These are phyloP conservation scores for Bipolaris oryzae DNA, from an alignment of 2,329 filamentous ascomycete genomes.

Conservation along the genomic window DNA sequence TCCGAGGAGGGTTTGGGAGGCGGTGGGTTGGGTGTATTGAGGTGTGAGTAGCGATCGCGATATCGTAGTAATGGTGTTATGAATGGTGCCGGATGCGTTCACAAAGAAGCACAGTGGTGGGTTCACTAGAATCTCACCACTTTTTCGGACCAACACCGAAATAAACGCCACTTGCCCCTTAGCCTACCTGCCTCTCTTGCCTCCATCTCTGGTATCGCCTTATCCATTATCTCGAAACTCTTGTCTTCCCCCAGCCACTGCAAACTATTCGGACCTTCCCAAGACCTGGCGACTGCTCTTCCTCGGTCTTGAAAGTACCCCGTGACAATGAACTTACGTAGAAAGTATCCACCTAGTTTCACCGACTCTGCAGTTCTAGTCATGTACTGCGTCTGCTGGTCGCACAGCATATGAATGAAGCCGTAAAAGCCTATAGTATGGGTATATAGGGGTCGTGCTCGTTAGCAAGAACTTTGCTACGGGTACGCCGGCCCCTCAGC, in stretches of 20 bases:
- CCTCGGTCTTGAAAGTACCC: slow-evolving; percentile 17
- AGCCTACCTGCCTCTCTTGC: slow-evolving; percentile 30
- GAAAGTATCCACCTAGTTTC: slow-evolving; percentile 57
- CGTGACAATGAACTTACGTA: slow-evolving; percentile 48
- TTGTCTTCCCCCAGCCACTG: slow-evolving; percentile 49
- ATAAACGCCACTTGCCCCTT: slow-evolving; percentile 34
- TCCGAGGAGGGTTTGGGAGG: no score
- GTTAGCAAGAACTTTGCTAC: slow-evolving; percentile 33
- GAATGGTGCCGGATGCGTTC: no score
- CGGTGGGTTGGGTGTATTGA: no score
- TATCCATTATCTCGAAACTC: slow-evolving; percentile 39
- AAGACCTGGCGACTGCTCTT: slow-evolving; percentile 44
- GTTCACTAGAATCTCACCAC: not conserved
- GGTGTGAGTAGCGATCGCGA: no score
- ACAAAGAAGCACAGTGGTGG: no score
- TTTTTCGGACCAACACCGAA: slow-evolving; percentile 39
- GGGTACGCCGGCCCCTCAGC: slow-evolving; percentile 41
- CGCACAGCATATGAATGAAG: slow-evolving; percentile 60
- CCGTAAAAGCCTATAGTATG: slow-evolving; percentile 59
- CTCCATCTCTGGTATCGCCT: slow-evolving; percentile 34
- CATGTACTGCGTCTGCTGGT: slow-evolving; percentile 58
- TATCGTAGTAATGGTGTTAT: no score
- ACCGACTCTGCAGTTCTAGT: slow-evolving; percentile 57
- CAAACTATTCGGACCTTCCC: slow-evolving; percentile 48
- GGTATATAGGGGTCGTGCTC: slow-evolving; percentile 44